Conservation (phyloP, 2,329 filamentous ascomycete species). For the Talaromyces sp. region DNA sequence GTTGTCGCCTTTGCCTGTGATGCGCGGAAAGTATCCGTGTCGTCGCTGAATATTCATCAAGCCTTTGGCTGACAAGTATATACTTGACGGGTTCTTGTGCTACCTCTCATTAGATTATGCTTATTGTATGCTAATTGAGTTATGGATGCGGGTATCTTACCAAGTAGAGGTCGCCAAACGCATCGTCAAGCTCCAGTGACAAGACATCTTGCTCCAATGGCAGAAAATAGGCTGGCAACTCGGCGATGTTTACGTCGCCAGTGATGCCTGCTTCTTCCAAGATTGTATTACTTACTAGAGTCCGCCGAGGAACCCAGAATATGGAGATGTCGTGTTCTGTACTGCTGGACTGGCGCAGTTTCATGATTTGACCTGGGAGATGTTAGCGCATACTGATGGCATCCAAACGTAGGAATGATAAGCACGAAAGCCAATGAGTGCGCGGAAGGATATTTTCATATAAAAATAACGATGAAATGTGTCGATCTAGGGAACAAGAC, state of each 20-base stretch:
- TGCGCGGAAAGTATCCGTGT: constrained; percentile 88
- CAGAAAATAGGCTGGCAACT: constrained; percentile 84
- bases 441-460: constrained; percentile 19
- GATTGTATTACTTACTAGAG: constrained; percentile 82
- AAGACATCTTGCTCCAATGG: constrained; percentile 86
- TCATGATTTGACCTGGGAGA: constrained; percentile 76
- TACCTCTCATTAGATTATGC: constrained; percentile 19
- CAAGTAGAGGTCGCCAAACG: constrained; percentile 82
- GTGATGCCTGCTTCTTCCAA: constrained; percentile 89
- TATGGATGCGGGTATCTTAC: constrained; percentile 39
- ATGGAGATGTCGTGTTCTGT: constrained; percentile 94
- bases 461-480: neutral
- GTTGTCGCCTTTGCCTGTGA: constrained; percentile 93
- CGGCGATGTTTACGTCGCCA: constrained; percentile 82
- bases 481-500: constrained; percentile 51
- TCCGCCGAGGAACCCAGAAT: constrained; percentile 91
- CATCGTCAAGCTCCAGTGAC: constrained; percentile 81
- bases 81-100: constrained; percentile 84
- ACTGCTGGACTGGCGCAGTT: constrained; percentile 78
- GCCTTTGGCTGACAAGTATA: constrained; percentile 81
- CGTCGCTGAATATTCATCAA: constrained; percentile 91
- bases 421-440: constrained; percentile 37
- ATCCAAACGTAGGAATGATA: constrained; percentile 32
- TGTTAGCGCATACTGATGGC: constrained; percentile 59
- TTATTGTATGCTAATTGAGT: neutral